Percentiles rank a stretch among this genome's conserved stretches.
These are phyloP conservation scores for Trifolium subterraneum DNA, from an alignment of 306 rosid genomes.

Conservation along the genomic window DNA sequence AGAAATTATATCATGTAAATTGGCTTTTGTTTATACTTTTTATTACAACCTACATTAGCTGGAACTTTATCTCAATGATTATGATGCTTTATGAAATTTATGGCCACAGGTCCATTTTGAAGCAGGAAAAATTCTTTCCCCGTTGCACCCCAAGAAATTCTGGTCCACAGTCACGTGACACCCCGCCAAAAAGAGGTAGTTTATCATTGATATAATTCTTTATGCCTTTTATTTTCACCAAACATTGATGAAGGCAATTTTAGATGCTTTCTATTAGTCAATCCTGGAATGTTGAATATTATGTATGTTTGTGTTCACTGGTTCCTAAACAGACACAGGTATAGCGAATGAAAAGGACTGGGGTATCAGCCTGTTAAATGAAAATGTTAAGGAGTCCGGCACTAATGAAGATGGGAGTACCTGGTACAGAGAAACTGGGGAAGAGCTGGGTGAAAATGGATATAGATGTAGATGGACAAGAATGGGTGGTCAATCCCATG, in stretches of 20 bases:
- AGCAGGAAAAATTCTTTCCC: constrained; percentile 69
- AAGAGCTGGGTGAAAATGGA: constrained; percentile 86
- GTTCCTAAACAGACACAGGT: constrained; percentile 73
- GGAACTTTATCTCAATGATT: constrained; percentile 31
- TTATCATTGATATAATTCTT: constrained; percentile 3
- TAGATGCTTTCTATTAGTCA: constrained; percentile 32
- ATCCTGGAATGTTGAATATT: constrained; percentile 23
- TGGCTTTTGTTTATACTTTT: constrained; percentile 34
- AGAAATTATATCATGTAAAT: constrained; percentile 8
- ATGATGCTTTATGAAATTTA: constrained; percentile 29
- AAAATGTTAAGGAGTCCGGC: constrained; percentile 77
- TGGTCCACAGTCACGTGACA: constrained; percentile 94
- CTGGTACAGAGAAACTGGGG: constrained; percentile 90
- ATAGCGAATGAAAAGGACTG: constrained; percentile 97
- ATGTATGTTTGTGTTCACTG: constrained; percentile 39
- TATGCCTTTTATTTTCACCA: constrained; percentile 15
- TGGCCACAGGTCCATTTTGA: constrained; percentile 63
- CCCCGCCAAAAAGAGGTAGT: constrained; percentile 93
- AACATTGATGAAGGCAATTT: constrained; percentile 23
- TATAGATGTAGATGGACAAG: constrained; percentile 98
- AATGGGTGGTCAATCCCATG: constrained; percentile 88
- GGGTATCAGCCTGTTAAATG: constrained; percentile 86
- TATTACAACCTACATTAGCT: constrained; percentile 25
- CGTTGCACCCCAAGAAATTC: constrained; percentile 77
- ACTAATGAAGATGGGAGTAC: constrained; percentile 96